phyloP scores from a whole-genome alignment of 1,284 basidiomycete species.

The Sphagnurus paluster region DNA sequence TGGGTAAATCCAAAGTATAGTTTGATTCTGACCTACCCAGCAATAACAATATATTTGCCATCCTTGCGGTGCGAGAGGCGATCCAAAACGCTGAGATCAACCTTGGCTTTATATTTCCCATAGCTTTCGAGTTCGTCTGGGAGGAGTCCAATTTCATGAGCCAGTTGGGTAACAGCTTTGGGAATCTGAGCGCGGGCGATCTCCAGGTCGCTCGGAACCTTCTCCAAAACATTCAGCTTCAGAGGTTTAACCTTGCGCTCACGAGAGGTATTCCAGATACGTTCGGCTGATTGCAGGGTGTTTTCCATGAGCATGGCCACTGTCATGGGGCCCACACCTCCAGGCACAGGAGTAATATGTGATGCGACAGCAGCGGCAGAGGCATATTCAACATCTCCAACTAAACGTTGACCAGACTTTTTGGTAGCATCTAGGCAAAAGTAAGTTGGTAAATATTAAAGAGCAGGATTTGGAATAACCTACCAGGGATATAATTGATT shows the following conservation, averaged over 20 bases:
- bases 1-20: constrained; percentile 4
- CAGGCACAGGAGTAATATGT: constrained; percentile 96
- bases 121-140: constrained; percentile 92
- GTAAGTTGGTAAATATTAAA: not conserved
- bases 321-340: constrained; percentile 99
- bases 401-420: constrained; percentile 94
- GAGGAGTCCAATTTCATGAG: constrained; percentile 86
- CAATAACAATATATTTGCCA: constrained; percentile 97
- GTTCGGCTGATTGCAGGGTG: constrained; percentile 84
- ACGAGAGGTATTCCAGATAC: constrained; percentile 71
- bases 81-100: constrained; percentile 88
- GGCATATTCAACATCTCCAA: constrained; percentile 93
- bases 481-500: constrained; percentile 93
- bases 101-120: constrained; percentile 97
- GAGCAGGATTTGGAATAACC: constrained; percentile 11
- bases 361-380: constrained; percentile 80
- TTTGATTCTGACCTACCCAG: constrained; percentile 57
- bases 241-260: constrained; percentile 77
- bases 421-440: constrained; percentile 79
- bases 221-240: constrained; percentile 73
- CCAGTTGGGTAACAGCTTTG: constrained; percentile 85
- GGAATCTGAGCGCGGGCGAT: constrained; percentile 96
- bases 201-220: constrained; percentile 95
- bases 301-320: constrained; percentile 99
- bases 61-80: constrained; percentile 85